Evolutionary conservation across 225 moss, liverwort and hornwort species (phyloP).

Genomic region (Bryum argenteum): DNA sequence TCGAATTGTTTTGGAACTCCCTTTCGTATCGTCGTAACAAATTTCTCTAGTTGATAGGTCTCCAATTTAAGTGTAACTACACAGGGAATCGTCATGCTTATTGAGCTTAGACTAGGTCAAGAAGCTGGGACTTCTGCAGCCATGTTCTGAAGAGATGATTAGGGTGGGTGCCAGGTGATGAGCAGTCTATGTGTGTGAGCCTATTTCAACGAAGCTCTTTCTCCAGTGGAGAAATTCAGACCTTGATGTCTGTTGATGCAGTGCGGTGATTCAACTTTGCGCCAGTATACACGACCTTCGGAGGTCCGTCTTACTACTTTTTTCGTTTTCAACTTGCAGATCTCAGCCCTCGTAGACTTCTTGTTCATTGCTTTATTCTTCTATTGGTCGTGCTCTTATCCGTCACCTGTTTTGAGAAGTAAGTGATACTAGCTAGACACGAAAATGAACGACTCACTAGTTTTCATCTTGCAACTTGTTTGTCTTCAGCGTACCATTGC

Average conservation of each 20-base stretch:
- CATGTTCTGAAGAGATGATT: background rate
- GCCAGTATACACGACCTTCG: slow-evolving; percentile 78
- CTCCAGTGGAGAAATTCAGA: slow-evolving; percentile 92
- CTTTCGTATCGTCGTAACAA: background rate
- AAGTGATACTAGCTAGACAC: slow-evolving; percentile 18
- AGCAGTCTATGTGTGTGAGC: slow-evolving; percentile 82
- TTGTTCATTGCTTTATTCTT: slow-evolving; percentile 2
- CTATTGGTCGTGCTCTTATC: background rate
- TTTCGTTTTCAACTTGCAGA: slow-evolving; percentile 14
- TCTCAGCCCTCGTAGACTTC: slow-evolving; percentile 7
- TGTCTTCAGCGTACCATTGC: slow-evolving; percentile 73
- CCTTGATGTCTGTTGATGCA: slow-evolving; percentile 90
- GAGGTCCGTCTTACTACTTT: slow-evolving; percentile 56
- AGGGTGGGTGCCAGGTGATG: slow-evolving; percentile 24
- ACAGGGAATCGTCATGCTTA: background rate
- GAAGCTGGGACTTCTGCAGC: background rate
- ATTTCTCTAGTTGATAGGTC: background rate
- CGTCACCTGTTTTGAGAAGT: background rate
- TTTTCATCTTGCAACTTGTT: slow-evolving; percentile 20
- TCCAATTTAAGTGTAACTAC: background rate
- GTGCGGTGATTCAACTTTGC: slow-evolving; percentile 74
- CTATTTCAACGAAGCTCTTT: slow-evolving; percentile 67
- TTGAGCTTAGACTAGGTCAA: background rate
- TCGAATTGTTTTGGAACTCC: background rate
- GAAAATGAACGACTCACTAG: slow-evolving; percentile 1